phyloP scores from a whole-genome alignment of 257 asterid species.

The Perilla frutescens region DNA sequence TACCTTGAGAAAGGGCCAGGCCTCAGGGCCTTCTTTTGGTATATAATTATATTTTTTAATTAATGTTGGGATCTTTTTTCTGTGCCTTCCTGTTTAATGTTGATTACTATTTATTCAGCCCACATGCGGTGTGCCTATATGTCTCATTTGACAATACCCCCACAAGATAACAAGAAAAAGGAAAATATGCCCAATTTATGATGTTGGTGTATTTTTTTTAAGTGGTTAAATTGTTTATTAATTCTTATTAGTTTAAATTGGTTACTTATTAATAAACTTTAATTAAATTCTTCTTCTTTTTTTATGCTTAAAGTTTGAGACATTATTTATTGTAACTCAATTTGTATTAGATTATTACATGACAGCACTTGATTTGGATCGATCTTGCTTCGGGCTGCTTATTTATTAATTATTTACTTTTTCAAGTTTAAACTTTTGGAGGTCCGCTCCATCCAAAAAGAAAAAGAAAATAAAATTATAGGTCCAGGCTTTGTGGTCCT shows the following conservation, averaged over 20 bases:
- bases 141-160: too few species aligned
- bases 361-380: too few species aligned
- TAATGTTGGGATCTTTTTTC: background rate
- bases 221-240: background rate
- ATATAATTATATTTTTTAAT: background rate
- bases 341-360: too few species aligned
- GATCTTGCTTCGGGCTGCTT: too few species aligned
- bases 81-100: background rate
- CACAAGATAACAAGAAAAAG: too few species aligned
- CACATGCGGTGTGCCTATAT: too few species aligned
- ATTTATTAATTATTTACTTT: too few species aligned
- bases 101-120: too few species aligned
- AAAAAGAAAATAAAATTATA: background rate
- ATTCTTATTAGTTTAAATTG: too few species aligned
- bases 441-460: background rate
- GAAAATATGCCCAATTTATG: background rate
- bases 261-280: too few species aligned
- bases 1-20: background rate
- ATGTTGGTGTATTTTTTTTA: background rate
- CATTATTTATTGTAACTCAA: background rate
- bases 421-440: background rate
- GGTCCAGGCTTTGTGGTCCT: slow-evolving; percentile 7
- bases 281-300: background rate
- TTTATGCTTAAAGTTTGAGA: background rate
- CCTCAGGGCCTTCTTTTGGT: background rate